Evolutionary conservation across 1,284 basidiomycete species (phyloP).

Genomic region (Naganishia liquefaciens): DNA sequence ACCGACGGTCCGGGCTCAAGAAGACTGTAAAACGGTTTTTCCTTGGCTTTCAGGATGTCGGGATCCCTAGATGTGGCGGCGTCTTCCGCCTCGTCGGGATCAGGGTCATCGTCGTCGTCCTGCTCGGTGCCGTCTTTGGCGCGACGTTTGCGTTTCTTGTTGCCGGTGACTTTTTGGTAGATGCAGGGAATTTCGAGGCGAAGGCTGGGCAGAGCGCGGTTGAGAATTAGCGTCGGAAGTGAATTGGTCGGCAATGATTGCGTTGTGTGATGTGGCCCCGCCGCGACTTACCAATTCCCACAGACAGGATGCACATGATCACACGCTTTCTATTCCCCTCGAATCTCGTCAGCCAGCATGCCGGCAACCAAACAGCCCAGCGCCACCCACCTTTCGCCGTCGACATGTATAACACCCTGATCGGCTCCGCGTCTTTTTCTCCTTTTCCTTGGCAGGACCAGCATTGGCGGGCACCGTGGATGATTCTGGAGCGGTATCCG

Average conservation of each 20-base stretch:
- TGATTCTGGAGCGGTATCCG: conserved; percentile 1
- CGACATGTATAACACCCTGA: conserved; percentile 32
- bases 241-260: neutral
- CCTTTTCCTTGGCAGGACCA: neutral
- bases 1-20: neutral
- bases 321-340: conserved; percentile 26
- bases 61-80: neutral
- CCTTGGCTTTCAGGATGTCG: conserved; percentile 7
- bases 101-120: conserved; percentile 22
- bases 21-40: conserved; percentile 20
- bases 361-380: neutral
- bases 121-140: conserved; percentile 1
- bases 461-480: neutral
- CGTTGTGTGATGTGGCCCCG: neutral
- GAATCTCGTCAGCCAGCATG: neutral
- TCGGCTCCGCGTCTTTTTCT: conserved; percentile 29
- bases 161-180: conserved; percentile 25
- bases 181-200: conserved; percentile 32
- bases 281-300: conserved; percentile 30
- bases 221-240: too few relatives aligned
- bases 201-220: conserved; percentile 3
- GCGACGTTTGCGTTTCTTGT: conserved; percentile 8
- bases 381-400: conserved; percentile 20
- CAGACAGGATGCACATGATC: conserved; percentile 31
- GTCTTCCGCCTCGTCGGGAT: conserved; percentile 1